Evolutionary conservation across 164 flowering plant genomes (phyloP), one percentile per base, ranked within the genome.

Genomic region (Saururus chinensis): DNA sequence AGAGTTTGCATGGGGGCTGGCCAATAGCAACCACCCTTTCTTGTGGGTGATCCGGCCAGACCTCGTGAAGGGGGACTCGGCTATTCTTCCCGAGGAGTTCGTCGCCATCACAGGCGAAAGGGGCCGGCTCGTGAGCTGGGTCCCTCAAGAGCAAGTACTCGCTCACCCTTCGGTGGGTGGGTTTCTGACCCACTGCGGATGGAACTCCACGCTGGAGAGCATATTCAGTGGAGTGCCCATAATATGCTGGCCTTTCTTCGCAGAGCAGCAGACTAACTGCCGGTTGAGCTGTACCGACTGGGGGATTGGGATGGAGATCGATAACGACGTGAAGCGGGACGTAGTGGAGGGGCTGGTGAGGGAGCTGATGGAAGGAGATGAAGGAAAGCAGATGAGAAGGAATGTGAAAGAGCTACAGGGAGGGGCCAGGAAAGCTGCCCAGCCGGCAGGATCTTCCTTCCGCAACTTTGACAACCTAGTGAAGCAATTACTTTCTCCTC

Each of bases 1-100:
- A 0, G 86, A 80, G 30, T 77, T 82, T 20, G 83, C 83, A 0
- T 77, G 84, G 83, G 88, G 88, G 6, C 73, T 84, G 0, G 82
- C 86, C 0, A 73, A 73, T 21, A 78, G 80, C 65, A 68, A 70
- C 45, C 30, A 23, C 23, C 62, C 64, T 22, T 68, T 68, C 54
- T 45, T 68, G 53, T 68, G 71, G 71, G 37, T 68, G n/a, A 42
- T 63, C 10, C 61, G 71, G 25, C 67, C 71, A 0, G 67, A 64
- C 24, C 58, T 59, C 4, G 53, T 58, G 17, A n/a, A 12, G 40
- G 71, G 60, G 0, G 59, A 54, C 16, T 23, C 58, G 17, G 67
- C 53, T 0, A 14, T 64, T 4, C 12, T 68, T 30, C 66, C 66
- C 4, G 21, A 17, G 40, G 66, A 68, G n/a, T 68, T 68, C 42